Evolutionary conservation across 1,139 yeast species (phyloP).

Genomic region (Lodderomyces margitis): DNA sequence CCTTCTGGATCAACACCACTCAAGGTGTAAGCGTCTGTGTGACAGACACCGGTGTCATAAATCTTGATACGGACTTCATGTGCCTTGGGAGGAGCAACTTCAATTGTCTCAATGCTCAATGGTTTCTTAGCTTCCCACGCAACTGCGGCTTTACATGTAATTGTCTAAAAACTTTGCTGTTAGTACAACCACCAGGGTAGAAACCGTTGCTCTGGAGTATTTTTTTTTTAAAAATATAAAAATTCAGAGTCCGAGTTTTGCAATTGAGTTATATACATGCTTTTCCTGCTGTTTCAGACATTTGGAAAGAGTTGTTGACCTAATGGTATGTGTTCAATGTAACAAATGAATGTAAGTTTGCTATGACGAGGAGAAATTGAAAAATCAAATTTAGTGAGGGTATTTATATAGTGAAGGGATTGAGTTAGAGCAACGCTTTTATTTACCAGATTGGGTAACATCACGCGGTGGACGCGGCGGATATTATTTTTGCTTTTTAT

Average conservation of each 20-base stretch:
- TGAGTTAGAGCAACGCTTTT: not conserved
- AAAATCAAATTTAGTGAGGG: not conserved
- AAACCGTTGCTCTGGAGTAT: slow-evolving; percentile 9
- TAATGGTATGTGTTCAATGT: not conserved
- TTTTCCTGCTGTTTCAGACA: slow-evolving; percentile 35
- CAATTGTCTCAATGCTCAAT: slow-evolving; percentile 77
- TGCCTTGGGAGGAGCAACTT: slow-evolving; percentile 91
- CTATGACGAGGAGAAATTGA: not conserved
- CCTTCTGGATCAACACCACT: slow-evolving; percentile 97
- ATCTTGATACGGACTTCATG: slow-evolving; percentile 95
- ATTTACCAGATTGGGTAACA: not conserved
- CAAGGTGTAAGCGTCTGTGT: slow-evolving; percentile 95
- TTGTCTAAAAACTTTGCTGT: slow-evolving; percentile 43
- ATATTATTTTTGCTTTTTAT: not conserved
- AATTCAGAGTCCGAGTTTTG: not conserved
- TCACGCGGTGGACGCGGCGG: not conserved
- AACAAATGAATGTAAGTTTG: not conserved
- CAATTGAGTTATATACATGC: slow-evolving; percentile 22
- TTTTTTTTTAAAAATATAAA: not conserved
- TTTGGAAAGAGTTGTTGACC: slow-evolving; percentile 6
- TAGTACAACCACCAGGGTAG: slow-evolving; percentile 11
- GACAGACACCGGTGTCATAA: slow-evolving; percentile 91
- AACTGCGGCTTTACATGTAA: slow-evolving; percentile 91
- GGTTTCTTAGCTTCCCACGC: slow-evolving; percentile 97
- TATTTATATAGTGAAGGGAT: not conserved